Evolutionary conservation across 2,329 filamentous ascomycete species (phyloP).

Genomic region (Colletotrichum coccodes): DNA sequence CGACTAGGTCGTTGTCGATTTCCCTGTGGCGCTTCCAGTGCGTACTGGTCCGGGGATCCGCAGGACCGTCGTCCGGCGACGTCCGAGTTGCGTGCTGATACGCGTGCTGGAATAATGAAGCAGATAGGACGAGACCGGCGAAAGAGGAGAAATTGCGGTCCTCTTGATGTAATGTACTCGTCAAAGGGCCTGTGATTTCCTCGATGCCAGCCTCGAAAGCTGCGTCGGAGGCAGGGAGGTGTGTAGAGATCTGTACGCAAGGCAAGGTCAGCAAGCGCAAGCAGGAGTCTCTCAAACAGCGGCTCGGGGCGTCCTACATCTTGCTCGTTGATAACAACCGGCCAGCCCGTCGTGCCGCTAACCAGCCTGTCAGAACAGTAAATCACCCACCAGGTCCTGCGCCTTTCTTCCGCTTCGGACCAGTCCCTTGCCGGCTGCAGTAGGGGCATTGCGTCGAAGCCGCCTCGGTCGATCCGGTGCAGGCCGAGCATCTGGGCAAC

Average conservation of each 20-base stretch:
- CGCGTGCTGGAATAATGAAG: constrained; percentile 65
- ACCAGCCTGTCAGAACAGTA: constrained; percentile 74
- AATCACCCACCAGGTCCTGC: constrained; percentile 74
- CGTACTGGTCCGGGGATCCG: constrained; percentile 70
- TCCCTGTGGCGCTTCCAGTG: constrained; percentile 75
- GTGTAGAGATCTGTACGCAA: constrained; percentile 62
- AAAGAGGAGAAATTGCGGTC: constrained; percentile 62
- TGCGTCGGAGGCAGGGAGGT: constrained; percentile 71
- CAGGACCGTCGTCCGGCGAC: constrained; percentile 64
- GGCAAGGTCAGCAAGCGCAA: too few relatives aligned
- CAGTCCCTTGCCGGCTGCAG: constrained; percentile 72
- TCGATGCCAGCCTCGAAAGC: constrained; percentile 66
- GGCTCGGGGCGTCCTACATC: constrained; percentile 53
- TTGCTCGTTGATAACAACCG: constrained; percentile 72
- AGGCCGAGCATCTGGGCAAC: constrained; percentile 75
- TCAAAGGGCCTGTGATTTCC: constrained; percentile 61
- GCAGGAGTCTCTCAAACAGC: too few relatives aligned
- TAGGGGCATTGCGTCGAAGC: constrained; percentile 71
- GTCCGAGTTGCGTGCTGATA: constrained; percentile 71
- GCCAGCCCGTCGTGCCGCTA: constrained; percentile 76
- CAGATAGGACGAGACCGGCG: constrained; percentile 68
- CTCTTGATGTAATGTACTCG: constrained; percentile 59
- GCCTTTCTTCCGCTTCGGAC: constrained; percentile 74
- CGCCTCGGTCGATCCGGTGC: constrained; percentile 69
- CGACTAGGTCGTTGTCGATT: constrained; percentile 71